phyloP scores from a whole-genome alignment of 805 yeast species.

The Spathaspora boniae region DNA sequence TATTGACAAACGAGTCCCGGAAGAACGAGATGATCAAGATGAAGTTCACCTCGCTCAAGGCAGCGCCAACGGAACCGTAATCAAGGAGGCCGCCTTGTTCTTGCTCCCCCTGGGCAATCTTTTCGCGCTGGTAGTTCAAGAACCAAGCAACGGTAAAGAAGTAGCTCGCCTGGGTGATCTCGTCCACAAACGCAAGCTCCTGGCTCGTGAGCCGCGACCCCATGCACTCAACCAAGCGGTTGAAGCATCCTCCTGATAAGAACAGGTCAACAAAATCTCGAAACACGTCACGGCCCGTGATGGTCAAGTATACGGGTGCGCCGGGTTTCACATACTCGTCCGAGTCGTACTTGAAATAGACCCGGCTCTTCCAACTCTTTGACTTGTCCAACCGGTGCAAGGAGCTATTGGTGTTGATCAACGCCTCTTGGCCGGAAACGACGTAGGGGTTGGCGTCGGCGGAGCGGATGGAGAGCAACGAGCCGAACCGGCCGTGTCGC shows the following conservation, averaged over 20 bases:
- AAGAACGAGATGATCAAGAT: conserved; percentile 47
- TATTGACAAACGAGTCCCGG: conserved; percentile 38
- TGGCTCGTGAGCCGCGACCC: conserved; percentile 37
- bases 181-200: conserved; percentile 29
- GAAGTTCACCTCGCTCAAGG: conserved; percentile 59
- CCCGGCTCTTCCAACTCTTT: conserved; percentile 59
- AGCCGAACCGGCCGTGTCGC: conserved; percentile 90
- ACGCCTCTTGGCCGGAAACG: conserved; percentile 66
- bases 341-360: conserved; percentile 37
- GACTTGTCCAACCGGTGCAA: conserved; percentile 63
- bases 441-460: conserved; percentile 56
- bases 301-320: conserved; percentile 24
- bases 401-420: conserved; percentile 48
- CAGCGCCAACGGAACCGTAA: conserved; percentile 49
- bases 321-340: conserved; percentile 28
- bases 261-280: conserved; percentile 47
- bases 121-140: conserved; percentile 55
- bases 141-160: conserved; percentile 73
- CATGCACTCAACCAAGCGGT: conserved; percentile 54
- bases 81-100: conserved; percentile 16
- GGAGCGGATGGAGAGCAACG: conserved; percentile 64
- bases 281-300: conserved; percentile 28
- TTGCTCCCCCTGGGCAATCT: conserved; percentile 4
- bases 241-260: conserved; percentile 73
- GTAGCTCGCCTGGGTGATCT: conserved; percentile 42